Base-by-base conservation (phyloP, 352 stramenopile species). In the Ophiocytium majus region DNA sequence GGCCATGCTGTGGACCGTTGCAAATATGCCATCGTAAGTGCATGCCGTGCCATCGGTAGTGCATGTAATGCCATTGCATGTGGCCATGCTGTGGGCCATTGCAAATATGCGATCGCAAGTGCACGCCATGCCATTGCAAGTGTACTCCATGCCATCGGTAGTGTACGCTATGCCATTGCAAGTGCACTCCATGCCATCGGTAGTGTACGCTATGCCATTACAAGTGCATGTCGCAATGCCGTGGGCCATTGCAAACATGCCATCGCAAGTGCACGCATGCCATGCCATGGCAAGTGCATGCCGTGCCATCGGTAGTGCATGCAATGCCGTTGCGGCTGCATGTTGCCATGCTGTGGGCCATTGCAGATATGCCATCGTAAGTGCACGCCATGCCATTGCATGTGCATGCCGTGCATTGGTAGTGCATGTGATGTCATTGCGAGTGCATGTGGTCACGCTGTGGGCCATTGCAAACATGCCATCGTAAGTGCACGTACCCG, bases 1-100 rank as follows among this genome's bases (percentile, higher is more conserved):
- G 10, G 80, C 79, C 23, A 33, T 84, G 28, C 75, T 88, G 66
- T 88, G 84, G 84, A 79, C 81, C 28, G 76, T 63, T 28, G 78
- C 50, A 79, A 88, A 88, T 76, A 76, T 17, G 10, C 5, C 64
- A 76, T 17, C 17, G 64, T 76, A 17, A 76, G 64, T 37, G 34
- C 64, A n/a, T n/a, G n/a, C n/a, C n/a, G n/a, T n/a, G n/a, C n/a
- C n/a, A n/a, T n/a, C n/a, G n/a, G n/a, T n/a, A n/a, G n/a, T 76
- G 34, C 5, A 76, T 76, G 5, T 76, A 17, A 17, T 76, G 5
- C 31, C 34, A 34, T 17, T 17, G 64, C 17, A 17, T 76, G 64
- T 76, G n/a, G n/a, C n/a, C n/a, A n/a, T n/a, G n/a, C n/a, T n/a
- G n/a, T n/a, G n/a, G n/a, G n/a, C n/a, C 43, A 5, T 57, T 14